Evolutionary conservation across 108 stramenopile genomes (phyloP).

Genomic region (Conticribra guillardii): DNA sequence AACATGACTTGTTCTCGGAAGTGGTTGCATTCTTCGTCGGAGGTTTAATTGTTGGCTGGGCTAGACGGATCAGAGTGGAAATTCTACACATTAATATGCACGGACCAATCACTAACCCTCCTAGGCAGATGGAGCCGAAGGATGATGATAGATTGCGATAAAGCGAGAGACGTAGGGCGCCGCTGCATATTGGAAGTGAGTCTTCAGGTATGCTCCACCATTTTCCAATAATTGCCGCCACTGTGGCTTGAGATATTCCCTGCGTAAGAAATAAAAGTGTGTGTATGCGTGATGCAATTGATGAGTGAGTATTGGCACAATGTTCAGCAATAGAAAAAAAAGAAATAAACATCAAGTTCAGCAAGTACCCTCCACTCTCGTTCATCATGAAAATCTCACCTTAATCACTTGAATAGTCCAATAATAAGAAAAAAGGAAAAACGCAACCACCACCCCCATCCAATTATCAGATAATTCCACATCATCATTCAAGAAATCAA

Average conservation of each 20-base stretch:
- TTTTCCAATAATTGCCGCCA: constrained; percentile 80
- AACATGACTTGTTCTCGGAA: not conserved
- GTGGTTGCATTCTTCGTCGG: constrained; percentile 8
- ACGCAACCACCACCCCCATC: constrained; percentile 41
- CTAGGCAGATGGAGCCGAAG: constrained; percentile 86
- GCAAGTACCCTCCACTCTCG: too few species aligned
- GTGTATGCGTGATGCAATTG: too few species aligned
- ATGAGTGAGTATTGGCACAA: too few species aligned
- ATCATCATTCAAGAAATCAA: constrained; percentile 55
- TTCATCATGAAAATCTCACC: too few species aligned
- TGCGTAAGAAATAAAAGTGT: constrained; percentile 4
- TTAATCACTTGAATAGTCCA: constrained; percentile 72
- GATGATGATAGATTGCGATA: constrained; percentile 52
- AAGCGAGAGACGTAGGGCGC: constrained; percentile 49
- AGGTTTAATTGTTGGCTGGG: constrained; percentile 37
- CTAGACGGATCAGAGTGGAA: constrained; percentile 53
- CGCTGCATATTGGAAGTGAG: constrained; percentile 51
- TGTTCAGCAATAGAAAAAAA: too few species aligned
- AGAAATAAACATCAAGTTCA: too few species aligned
- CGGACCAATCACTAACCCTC: constrained; percentile 58
- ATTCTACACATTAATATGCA: constrained; percentile 48
- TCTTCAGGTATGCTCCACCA: constrained; percentile 79
- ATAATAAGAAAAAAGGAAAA: constrained; percentile 64
- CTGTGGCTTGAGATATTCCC: constrained; percentile 62
- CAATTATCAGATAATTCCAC: constrained; percentile 43